These are phyloP conservation scores for Apostasia shenzhenica DNA, from an alignment of 106 monocot genomes.

Conservation along the genomic window DNA sequence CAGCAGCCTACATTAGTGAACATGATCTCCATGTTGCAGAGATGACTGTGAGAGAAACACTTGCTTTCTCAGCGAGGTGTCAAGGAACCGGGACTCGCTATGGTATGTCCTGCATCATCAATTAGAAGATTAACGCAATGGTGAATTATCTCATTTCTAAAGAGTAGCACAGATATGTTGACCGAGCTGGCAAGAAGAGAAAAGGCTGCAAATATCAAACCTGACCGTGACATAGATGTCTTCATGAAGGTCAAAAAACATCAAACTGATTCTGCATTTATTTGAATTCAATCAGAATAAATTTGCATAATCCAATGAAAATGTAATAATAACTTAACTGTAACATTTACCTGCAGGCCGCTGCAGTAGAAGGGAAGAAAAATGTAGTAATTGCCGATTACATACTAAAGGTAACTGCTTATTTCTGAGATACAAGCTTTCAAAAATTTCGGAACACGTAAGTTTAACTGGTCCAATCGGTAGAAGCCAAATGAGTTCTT, in stretches of 20 bases:
- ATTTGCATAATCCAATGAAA: background rate
- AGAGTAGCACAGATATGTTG: slow-evolving; percentile 38
- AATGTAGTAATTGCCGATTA: slow-evolving; percentile 12
- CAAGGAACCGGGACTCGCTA: slow-evolving; percentile 47
- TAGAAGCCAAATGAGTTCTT: background rate
- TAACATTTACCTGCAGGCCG: background rate
- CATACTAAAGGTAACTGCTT: slow-evolving; percentile 1
- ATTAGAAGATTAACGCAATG: background rate
- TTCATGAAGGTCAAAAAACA: slow-evolving; percentile 49
- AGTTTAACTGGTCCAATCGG: background rate
- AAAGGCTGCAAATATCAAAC: slow-evolving; percentile 54
- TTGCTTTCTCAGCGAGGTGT: slow-evolving; percentile 43
- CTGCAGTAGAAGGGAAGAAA: background rate
- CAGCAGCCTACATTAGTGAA: slow-evolving; percentile 55
- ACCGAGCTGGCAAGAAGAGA: slow-evolving; percentile 49
- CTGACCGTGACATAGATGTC: slow-evolving; percentile 56
- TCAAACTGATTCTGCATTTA: background rate
- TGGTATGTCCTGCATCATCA: slow-evolving; percentile 12
- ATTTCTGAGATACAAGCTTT: background rate
- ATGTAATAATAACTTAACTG: background rate
- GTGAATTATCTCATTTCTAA: background rate
- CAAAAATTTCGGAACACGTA: background rate
- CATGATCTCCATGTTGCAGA: slow-evolving; percentile 50
- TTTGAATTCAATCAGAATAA: background rate
- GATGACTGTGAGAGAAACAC: slow-evolving; percentile 59